Conservation (phyloP, 805 yeast genomes). For the Metschnikowia aberdeeniae region DNA sequence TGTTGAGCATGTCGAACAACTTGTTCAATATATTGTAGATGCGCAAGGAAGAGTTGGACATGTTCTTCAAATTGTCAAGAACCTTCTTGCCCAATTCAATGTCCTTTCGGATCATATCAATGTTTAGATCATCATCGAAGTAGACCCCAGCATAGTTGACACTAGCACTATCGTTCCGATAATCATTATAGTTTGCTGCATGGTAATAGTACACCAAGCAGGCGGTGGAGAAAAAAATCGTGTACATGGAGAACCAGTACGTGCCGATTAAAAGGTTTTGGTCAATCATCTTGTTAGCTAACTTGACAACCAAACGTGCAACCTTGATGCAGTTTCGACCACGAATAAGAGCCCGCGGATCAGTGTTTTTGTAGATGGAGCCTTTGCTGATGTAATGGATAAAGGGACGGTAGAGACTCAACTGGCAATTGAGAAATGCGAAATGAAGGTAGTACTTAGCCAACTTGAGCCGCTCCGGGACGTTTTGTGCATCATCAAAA, state of each 20-base stretch:
- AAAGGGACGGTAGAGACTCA: constrained; percentile 82
- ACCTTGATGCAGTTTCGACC: constrained; percentile 83
- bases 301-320: constrained; percentile 74
- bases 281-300: constrained; percentile 76
- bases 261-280: constrained; percentile 73
- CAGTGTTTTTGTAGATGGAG: constrained; percentile 30
- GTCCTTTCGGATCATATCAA: constrained; percentile 59
- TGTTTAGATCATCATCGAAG: constrained; percentile 43
- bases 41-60: constrained; percentile 72
- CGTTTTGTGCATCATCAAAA: constrained; percentile 13
- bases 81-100: constrained; percentile 80
- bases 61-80: constrained; percentile 63
- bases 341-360: constrained; percentile 61
- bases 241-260: constrained; percentile 88
- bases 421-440: constrained; percentile 71
- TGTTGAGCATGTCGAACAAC: constrained; percentile 73
- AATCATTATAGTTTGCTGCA: constrained; percentile 35
- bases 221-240: constrained; percentile 85
- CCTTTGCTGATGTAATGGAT: constrained; percentile 75
- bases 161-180: constrained; percentile 22
- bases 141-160: constrained; percentile 42
- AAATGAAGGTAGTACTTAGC: constrained; percentile 73
- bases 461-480: constrained; percentile 56
- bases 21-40: constrained; percentile 77
- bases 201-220: constrained; percentile 80